phyloP scores from a whole-genome alignment of 179 eudicot species.

The Sideroxylon spinosum region DNA sequence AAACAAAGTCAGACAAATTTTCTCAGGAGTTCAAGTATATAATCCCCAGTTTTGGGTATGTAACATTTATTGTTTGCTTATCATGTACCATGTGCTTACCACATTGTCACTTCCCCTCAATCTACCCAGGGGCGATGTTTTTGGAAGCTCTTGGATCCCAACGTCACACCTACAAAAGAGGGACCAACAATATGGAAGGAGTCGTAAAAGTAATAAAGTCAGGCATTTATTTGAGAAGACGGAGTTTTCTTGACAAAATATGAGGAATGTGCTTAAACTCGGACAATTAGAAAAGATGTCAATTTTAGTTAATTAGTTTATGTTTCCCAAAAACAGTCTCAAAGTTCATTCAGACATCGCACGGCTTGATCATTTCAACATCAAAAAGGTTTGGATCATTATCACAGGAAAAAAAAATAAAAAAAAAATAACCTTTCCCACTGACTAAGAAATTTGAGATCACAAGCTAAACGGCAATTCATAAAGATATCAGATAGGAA shows the following conservation, averaged over 20 bases:
- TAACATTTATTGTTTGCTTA: too few species aligned
- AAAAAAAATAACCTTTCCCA: background rate
- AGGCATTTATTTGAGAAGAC: background rate
- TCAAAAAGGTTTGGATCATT: background rate
- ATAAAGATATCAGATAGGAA: background rate
- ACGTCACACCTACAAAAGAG: conserved; percentile 68
- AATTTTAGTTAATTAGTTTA: background rate
- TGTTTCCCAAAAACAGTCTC: background rate
- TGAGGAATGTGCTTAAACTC: background rate
- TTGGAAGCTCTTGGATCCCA: conserved; percentile 79
- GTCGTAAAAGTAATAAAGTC: background rate
- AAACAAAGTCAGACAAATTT: background rate
- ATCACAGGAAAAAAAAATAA: background rate
- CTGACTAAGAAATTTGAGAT: background rate
- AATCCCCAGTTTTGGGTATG: background rate
- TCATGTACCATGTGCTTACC: conserved; percentile 34
- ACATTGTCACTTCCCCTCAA: conserved; percentile 89
- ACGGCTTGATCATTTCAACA: background rate
- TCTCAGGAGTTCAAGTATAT: background rate
- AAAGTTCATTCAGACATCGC: background rate
- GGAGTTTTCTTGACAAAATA: background rate
- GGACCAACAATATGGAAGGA: background rate
- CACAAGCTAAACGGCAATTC: background rate
- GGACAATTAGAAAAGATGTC: background rate
- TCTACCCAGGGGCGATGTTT: conserved; percentile 74